Conservation (phyloP, 2,329 filamentous ascomycete species). For the Bertia moriformis region DNA sequence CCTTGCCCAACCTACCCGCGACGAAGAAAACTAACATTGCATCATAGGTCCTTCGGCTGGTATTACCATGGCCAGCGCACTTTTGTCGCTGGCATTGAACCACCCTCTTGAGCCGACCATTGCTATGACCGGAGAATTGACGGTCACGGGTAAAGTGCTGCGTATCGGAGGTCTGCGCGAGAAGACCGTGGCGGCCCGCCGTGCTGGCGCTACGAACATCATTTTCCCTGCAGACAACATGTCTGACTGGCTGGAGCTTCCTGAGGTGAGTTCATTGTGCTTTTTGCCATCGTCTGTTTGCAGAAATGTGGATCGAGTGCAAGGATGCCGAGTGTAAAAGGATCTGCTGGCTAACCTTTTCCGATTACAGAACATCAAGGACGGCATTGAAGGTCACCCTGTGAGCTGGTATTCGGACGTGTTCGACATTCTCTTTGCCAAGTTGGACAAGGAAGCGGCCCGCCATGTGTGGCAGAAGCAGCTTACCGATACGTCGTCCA, state of each 20-base stretch:
- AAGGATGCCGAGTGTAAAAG: background rate
- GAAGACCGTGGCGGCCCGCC: slow-evolving; percentile 89
- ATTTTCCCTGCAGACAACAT: slow-evolving; percentile 91
- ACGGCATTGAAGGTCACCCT: slow-evolving; percentile 80
- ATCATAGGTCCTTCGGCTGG: slow-evolving; percentile 54
- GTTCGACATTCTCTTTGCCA: slow-evolving; percentile 77
- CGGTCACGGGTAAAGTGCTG: slow-evolving; percentile 89
- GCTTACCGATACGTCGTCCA: slow-evolving; percentile 17
- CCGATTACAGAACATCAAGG: slow-evolving; percentile 74
- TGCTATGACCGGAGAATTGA: slow-evolving; percentile 96
- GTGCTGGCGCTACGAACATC: slow-evolving; percentile 82
- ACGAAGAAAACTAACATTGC: background rate
- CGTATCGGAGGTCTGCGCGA: slow-evolving; percentile 86
- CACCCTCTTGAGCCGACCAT: slow-evolving; percentile 68
- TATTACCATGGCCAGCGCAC: slow-evolving; percentile 93
- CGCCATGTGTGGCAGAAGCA: slow-evolving; percentile 45
- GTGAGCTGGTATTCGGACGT: slow-evolving; percentile 91
- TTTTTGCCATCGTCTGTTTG: background rate
- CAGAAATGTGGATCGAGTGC: too few relatives aligned
- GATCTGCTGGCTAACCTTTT: slow-evolving; percentile 7
- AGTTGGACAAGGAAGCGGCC: slow-evolving; percentile 58
- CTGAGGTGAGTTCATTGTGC: slow-evolving; percentile 59
- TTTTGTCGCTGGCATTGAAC: slow-evolving; percentile 74
- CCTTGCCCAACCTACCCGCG: background rate
- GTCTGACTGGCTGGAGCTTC: slow-evolving; percentile 93